Evolutionary conservation across 2,329 filamentous ascomycete genomes (phyloP), one percentile per base, ranked within the genome.

Genomic region (Colletotrichum somersetense): DNA sequence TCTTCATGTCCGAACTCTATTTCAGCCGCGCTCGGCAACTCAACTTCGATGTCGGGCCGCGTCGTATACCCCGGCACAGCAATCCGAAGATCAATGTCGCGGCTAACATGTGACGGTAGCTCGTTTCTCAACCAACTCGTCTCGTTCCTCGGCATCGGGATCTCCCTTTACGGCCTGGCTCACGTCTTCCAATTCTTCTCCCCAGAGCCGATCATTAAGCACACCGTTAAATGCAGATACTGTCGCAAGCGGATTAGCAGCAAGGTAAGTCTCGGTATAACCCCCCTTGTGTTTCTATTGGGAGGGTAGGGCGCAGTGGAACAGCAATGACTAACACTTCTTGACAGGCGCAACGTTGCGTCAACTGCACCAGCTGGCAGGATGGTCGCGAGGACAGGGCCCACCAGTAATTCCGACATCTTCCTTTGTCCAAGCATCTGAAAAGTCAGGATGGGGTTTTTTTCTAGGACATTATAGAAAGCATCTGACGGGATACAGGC

Each of bases 191-290:
- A 90, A 75, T 85, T 84, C 73, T 77, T 89, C 14, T 89, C 88
- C 16, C 84, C 87, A 14, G 91, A 93, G 64, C 88, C 89, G 18
- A 91, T 94, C 74, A 92, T 94, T 79, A 93, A 93, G 83, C 89
- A 88, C 75, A 89, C 88, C 35, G 85, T 90, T 64, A 92, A 90
- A 80, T 94, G 92, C 82, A 87, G 84, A 77, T 94, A 91, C 77
- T 93, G 91, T 78, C 84, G 86, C 72, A 90, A 91, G 80, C 83
- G 82, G 33, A 89, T 92, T 69, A 91, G 87, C 76, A 86, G 89
- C 63, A 90, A 91, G 86, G 91, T 90, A 68, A 76, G 83, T 73
- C 33, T 10, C n/a, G 6, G 26, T 40, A 11, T 20, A 40, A 23
- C 26, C 11, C 23, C 26, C 57, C 7, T 7, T 30, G 23, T 8